Conservation (phyloP, 306 rosid genomes). For the Phaseolus lunatus region DNA sequence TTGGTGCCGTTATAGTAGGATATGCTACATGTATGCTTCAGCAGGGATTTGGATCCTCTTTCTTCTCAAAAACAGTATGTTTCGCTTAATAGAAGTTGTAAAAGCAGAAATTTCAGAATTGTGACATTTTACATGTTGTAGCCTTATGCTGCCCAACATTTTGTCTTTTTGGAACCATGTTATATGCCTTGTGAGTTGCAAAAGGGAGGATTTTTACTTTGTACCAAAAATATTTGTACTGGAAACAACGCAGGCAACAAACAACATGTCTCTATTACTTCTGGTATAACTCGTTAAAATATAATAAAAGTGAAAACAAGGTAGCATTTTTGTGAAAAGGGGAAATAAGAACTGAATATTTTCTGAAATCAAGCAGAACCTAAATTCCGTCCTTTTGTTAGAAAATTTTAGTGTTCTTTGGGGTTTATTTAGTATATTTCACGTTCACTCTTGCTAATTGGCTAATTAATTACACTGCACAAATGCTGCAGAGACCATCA, state of each 20-base stretch:
- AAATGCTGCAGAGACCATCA: conserved; percentile 50
- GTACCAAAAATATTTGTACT: neutral
- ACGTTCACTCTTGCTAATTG: conserved; percentile 17
- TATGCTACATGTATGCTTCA: conserved; percentile 90
- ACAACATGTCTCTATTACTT: neutral
- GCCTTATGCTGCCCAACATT: too few relatives aligned
- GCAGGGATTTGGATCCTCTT: conserved; percentile 83
- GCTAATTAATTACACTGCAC: conserved; percentile 45
- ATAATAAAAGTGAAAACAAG: neutral
- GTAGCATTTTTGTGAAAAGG: too few relatives aligned
- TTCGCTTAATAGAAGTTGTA: conserved; percentile 26
- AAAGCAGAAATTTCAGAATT: conserved; percentile 29
- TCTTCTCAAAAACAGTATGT: conserved; percentile 64
- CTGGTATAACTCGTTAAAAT: neutral
- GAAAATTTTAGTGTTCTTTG: neutral
- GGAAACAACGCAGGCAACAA: neutral
- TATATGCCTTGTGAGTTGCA: neutral
- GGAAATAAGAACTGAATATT: neutral
- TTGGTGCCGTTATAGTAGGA: conserved; percentile 85
- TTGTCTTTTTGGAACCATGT: neutral
- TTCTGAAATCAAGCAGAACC: neutral
- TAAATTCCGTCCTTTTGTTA: neutral
- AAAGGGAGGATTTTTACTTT: neutral
- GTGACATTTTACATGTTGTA: conserved; percentile 17
- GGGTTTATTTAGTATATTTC: conserved; percentile 14